phyloP scores from a whole-genome alignment of 2,329 filamentous ascomycete genomes.

The Dendryphion nanum region DNA sequence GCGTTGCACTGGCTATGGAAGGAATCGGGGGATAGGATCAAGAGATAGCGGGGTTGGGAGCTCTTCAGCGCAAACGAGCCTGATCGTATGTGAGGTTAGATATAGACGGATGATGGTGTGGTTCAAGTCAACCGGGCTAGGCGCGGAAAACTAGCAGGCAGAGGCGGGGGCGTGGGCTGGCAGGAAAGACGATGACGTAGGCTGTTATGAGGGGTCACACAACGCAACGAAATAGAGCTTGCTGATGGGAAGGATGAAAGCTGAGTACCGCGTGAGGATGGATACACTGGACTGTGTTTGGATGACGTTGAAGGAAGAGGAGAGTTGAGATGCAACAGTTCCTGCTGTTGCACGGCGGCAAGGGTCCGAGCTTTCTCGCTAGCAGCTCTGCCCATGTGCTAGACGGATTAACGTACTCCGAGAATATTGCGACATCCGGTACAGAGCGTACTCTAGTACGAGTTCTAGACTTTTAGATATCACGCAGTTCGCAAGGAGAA shows the following conservation, averaged over 20 bases:
- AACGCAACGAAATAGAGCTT: conserved; percentile 3
- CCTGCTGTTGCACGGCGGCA: too few species aligned
- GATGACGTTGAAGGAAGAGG: conserved; percentile 31
- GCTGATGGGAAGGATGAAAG: conserved; percentile 1
- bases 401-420: too few species aligned
- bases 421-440: too few species aligned
- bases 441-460: too few species aligned
- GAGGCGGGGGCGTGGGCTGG: conserved; percentile 22
- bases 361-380: too few species aligned
- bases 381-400: too few species aligned
- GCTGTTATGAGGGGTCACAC: conserved; percentile 6
- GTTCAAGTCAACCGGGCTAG: conserved; percentile 29
- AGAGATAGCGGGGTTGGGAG: background rate
- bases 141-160: conserved; percentile 34
- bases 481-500: too few species aligned
- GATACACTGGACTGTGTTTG: conserved; percentile 18
- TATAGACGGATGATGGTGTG: conserved; percentile 31
- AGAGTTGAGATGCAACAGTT: conserved; percentile 14
- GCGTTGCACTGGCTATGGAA: conserved; percentile 16
- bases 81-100: conserved; percentile 14
- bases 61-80: background rate
- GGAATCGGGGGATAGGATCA: conserved; percentile 10
- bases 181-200: conserved; percentile 22
- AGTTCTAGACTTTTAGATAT: too few species aligned
- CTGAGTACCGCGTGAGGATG: conserved; percentile 4